Percentiles rank a stretch among this genome's conserved stretches.
These are phyloP conservation scores for Fusarium tricinctum DNA, from an alignment of 2,329 filamentous ascomycete species.

Conservation along the genomic window DNA sequence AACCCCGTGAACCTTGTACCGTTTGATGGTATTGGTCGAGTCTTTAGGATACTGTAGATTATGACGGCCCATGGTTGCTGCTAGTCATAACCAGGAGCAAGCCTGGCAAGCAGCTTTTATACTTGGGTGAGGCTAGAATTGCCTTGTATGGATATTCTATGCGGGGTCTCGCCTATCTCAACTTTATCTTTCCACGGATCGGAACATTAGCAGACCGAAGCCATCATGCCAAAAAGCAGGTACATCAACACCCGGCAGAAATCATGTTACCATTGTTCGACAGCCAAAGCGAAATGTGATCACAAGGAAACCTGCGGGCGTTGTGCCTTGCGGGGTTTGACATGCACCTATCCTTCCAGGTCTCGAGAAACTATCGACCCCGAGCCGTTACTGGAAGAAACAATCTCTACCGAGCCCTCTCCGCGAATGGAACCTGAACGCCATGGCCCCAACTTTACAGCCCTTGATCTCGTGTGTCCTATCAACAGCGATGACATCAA, in stretches of 20 bases:
- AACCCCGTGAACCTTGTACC: constrained; percentile 73
- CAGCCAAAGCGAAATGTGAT: background rate
- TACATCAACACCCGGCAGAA: background rate
- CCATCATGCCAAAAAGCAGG: background rate
- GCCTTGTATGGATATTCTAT: constrained; percentile 19
- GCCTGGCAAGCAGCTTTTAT: constrained; percentile 9
- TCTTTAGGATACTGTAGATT: constrained; percentile 74
- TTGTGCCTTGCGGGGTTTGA: background rate
- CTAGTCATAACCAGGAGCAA: background rate
- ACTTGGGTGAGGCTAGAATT: constrained; percentile 22
- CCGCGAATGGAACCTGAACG: background rate
- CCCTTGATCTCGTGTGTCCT: constrained; percentile 56
- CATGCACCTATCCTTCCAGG: background rate
- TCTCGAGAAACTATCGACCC: no score
- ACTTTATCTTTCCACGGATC: background rate
- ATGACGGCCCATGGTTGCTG: constrained; percentile 53
- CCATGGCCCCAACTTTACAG: background rate
- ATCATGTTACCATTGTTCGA: background rate
- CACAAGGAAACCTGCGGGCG: background rate
- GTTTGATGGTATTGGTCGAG: constrained; percentile 74
- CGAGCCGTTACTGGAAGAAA: background rate
- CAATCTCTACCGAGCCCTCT: background rate
- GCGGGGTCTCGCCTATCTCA: background rate
- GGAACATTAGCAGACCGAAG: background rate
- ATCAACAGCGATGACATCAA: constrained; percentile 63